Percentiles rank a stretch among this genome's conserved stretches.
phyloP scores from a whole-genome alignment of 2,329 filamentous ascomycete species.

The Ophiostoma piceae region DNA sequence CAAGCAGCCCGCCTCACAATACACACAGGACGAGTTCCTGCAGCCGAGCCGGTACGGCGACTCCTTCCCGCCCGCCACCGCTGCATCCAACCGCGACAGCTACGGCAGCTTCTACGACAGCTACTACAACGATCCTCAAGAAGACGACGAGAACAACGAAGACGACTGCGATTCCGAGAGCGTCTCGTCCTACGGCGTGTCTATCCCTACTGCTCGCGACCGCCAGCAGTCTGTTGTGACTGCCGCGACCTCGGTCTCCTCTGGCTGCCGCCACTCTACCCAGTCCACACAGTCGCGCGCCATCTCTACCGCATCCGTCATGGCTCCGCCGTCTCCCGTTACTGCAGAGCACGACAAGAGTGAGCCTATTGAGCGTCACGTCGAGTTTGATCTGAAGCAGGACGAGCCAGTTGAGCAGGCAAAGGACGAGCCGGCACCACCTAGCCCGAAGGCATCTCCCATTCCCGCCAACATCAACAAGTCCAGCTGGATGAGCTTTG shows the following conservation, averaged over 20 bases:
- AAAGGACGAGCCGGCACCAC: background rate
- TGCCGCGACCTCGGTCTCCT: constrained; percentile 39
- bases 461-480: constrained; percentile 10
- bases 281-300: constrained; percentile 27
- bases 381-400: constrained; percentile 22
- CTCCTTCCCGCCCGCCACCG: background rate
- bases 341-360: background rate
- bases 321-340: constrained; percentile 16
- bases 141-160: constrained; percentile 23
- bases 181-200: constrained; percentile 36
- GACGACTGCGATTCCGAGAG: constrained; percentile 17
- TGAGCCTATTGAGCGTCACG: constrained; percentile 18
- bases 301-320: constrained; percentile 19
- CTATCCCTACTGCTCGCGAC: constrained; percentile 33
- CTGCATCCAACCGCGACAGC: background rate
- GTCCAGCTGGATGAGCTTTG: constrained; percentile 31
- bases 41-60: constrained; percentile 6
- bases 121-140: constrained; percentile 24
- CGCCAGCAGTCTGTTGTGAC: constrained; percentile 37
- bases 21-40: background rate
- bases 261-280: constrained; percentile 33
- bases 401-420: background rate
- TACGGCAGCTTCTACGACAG: constrained; percentile 18
- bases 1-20: background rate
- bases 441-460: background rate